Evolutionary conservation across 345 rosid species (phyloP), one percentile per base, ranked within the genome.

Genomic region (Populus euphratica): DNA sequence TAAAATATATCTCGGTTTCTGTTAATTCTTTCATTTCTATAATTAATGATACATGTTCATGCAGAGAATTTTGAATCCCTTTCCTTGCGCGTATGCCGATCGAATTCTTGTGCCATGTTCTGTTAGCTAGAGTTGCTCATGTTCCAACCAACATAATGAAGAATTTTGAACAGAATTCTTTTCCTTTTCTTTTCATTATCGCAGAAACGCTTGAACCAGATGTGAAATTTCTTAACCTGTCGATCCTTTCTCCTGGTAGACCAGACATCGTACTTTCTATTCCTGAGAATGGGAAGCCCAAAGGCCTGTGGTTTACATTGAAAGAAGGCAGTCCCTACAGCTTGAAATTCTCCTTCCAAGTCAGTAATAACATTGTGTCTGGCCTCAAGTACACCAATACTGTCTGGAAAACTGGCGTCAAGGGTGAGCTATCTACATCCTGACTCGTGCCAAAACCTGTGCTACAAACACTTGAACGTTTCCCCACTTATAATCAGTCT

Each of bases 121-220:
- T 52, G 61, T 8, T 50, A 50, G n/a, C 56, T 5, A 18, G 23
- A 1, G 61, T 21, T 52, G 61, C 10, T 39, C 38, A 36, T 36
- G 38, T 35, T 36, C 39, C 8, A 6, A 36, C 39, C 6, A 36
- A 36, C 6, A 35, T 35, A 35, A 35, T 5, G 38, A 35, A 5
- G 39, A 7, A 38, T 41, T 41, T 41, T 10, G 12, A 41, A 41
- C 12, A 41, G 44, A 41, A 41, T 41, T 10, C 44, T 2, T 41
- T 41, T 12, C 44, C 44, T 41, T 69, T 64, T 8, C 14, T 10
- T 78, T 41, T 39, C 3, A 18, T 38, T 64, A n/a, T 50, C 83
- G 86, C 93, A 92, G 97, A 90, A 88, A 92, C 90, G 41, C 88
- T 86, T 76, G 94, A 92, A 47, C 97, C 97, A 29, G 92, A 90